phyloP scores from a whole-genome alignment of 768 basidiomycete species.

The Russula sp. region DNA sequence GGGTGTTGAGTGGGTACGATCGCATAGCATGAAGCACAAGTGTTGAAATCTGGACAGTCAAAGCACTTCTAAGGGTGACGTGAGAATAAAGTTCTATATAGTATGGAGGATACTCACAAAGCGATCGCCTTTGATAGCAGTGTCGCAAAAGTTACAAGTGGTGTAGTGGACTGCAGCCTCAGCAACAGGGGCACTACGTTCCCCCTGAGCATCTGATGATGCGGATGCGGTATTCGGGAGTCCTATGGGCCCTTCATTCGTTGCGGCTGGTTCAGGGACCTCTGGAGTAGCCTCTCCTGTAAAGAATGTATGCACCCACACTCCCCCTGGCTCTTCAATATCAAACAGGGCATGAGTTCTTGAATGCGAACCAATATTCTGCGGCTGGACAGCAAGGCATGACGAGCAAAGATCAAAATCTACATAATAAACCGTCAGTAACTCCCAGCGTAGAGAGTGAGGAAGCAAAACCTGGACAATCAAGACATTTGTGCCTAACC shows the following conservation, averaged over 20 bases:
- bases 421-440: conserved; percentile 22
- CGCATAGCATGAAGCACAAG: conserved; percentile 63
- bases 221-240: background rate
- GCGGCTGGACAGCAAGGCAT: conserved; percentile 40
- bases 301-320: conserved; percentile 57
- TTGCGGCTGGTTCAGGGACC: background rate
- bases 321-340: conserved; percentile 55
- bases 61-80: conserved; percentile 62
- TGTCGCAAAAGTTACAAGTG: conserved; percentile 72
- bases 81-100: background rate
- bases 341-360: conserved; percentile 58
- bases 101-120: conserved; percentile 46
- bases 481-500: conserved; percentile 71
- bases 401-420: conserved; percentile 67
- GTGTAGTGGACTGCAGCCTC: conserved; percentile 48
- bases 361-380: conserved; percentile 20
- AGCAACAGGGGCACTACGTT: background rate
- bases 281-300: conserved; percentile 32
- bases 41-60: conserved; percentile 78
- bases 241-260: background rate
- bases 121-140: conserved; percentile 57
- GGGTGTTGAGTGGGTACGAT: conserved; percentile 74
- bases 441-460: background rate
- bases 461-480: conserved; percentile 52
- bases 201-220: background rate